Base-by-base conservation (phyloP, 495 filamentous ascomycete genomes). In the Penicillium lagena region DNA sequence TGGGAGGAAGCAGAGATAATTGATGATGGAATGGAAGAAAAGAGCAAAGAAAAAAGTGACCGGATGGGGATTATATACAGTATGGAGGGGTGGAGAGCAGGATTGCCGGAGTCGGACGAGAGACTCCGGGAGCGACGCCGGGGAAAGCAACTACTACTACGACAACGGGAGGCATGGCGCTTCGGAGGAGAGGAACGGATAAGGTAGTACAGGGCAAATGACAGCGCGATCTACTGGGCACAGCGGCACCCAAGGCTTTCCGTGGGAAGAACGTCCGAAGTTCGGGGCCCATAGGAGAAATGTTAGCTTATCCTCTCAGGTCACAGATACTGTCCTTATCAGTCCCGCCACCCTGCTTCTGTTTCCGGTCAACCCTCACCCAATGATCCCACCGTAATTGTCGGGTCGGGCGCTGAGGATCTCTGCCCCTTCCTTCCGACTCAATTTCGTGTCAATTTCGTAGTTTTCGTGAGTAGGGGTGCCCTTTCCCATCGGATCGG, bases 221-320 rank as follows among this genome's bases (percentile, higher is more conserved):
- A 40, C 29, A 45, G 22, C 22, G 22, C 22, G 22, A 22, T 22
- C 22, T 3, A 22, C 22, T 22, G 22, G 22, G 22, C 22, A 22
- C 22, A 22, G 22, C 32, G 35, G 29, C 35, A 15, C 13, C 30
- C 47, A 45, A 43, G 49, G 43, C 35, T 42, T 52, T 47, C 51
- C 44, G 51, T 51, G 46, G 52, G 45, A 46, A 54, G 51, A 43
- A 45, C 36, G 66, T 55, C 66, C 66, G 66, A 70, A 64, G 35
- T 63, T 67, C 62, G 66, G 66, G 64, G 49, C 42, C 39, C 50
- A 49, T 40, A 7, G 14, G 42, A 8, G 7, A 12, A 37, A 46
- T 58, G 48, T 69, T 67, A 66, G 58, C 61, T 62, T 58, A 67
- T 67, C 47, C 34, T 49, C 66, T 70, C 50, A 59, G 55, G 66